Conservation (phyloP, 148 eudicot genomes). For the Rhododendron williamsianum region DNA sequence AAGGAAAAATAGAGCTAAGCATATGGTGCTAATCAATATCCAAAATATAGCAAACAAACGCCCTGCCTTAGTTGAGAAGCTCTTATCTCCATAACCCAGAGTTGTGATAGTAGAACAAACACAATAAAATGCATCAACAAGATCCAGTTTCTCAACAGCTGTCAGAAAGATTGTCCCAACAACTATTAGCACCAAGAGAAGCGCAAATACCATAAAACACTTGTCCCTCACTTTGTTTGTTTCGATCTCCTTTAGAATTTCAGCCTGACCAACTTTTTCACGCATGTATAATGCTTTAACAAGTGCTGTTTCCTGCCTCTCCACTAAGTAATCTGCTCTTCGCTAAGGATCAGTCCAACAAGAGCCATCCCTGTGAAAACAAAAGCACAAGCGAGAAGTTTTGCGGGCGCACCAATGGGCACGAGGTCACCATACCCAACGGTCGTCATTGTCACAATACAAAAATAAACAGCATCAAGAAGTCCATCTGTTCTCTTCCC, state of each 20-base stretch:
- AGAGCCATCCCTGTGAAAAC: constrained; percentile 85
- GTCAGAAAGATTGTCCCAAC: constrained; percentile 53
- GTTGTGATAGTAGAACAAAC: constrained; percentile 83
- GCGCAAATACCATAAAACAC: constrained; percentile 26
- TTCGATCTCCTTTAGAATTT: constrained; percentile 53
- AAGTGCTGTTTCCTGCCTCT: constrained; percentile 69
- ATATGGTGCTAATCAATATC: constrained; percentile 73
- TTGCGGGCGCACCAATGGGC: constrained; percentile 43
- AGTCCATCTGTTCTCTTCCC: constrained; percentile 59
- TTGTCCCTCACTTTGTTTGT: constrained; percentile 50
- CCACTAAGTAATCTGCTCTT: constrained; percentile 80
- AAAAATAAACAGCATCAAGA: constrained; percentile 82
- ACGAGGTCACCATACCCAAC: constrained; percentile 93
- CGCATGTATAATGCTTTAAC: constrained; percentile 47
- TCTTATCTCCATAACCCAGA: constrained; percentile 78
- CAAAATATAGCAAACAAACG: constrained; percentile 75
- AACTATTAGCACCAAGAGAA: constrained; percentile 45
- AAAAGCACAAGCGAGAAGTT: constrained; percentile 81
- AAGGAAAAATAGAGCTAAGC: constrained; percentile 70
- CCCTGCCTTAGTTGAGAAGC: constrained; percentile 74
- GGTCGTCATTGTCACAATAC: constrained; percentile 88
- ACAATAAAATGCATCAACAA: constrained; percentile 80
- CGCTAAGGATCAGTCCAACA: constrained; percentile 49
- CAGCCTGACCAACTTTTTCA: constrained; percentile 30
- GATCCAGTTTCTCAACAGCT: constrained; percentile 48